Evolutionary conservation across 257 asterid species (phyloP).

Genomic region (Paraleonurus japonicus): DNA sequence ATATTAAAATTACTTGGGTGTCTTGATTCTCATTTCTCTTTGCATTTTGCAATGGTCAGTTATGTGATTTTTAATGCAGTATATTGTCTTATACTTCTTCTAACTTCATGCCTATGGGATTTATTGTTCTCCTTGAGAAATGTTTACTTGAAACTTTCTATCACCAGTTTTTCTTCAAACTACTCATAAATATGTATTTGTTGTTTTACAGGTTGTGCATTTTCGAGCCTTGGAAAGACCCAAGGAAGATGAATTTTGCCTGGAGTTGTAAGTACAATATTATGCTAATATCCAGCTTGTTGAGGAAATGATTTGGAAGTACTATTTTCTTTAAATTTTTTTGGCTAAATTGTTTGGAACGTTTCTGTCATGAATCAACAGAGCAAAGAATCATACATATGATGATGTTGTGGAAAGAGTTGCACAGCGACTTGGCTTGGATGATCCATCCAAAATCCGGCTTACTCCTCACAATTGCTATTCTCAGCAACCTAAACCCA

Average conservation of each 20-base stretch:
- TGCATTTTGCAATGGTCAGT: not conserved
- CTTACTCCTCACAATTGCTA: slow-evolving; percentile 98
- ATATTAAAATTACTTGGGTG: not conserved
- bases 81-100: not conserved
- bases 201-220: slow-evolving; percentile 71
- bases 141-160: not conserved
- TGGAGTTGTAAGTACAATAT: slow-evolving; percentile 79
- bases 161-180: not conserved
- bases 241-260: slow-evolving; percentile 86
- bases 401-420: slow-evolving; percentile 96
- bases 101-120: not conserved
- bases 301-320: slow-evolving; percentile 19
- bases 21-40: not conserved
- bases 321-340: slow-evolving; percentile 20
- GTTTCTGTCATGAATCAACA: slow-evolving; percentile 34
- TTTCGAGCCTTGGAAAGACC: slow-evolving; percentile 90
- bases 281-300: slow-evolving; percentile 11
- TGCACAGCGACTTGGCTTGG: slow-evolving; percentile 79
- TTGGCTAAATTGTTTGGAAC: not conserved
- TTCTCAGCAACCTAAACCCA: slow-evolving; percentile 98
- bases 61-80: not conserved
- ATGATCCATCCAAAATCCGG: slow-evolving; percentile 90
- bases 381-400: slow-evolving; percentile 89
- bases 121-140: not conserved
- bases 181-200: slow-evolving; percentile 1